phyloP scores from a whole-genome alignment of 305 asterid genomes.

The Nicotiana rustica region DNA sequence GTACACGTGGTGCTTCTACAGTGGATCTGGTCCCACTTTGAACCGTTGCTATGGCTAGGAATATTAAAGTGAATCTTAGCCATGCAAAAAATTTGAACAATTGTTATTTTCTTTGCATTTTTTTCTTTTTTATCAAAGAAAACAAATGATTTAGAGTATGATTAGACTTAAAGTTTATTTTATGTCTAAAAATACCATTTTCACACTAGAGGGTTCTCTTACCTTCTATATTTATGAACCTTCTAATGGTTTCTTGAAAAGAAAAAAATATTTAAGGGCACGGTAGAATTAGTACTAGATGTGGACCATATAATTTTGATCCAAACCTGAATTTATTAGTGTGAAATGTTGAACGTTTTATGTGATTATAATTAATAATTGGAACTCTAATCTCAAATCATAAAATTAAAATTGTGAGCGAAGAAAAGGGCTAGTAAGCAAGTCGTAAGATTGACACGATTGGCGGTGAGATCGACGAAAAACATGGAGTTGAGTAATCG shows the following conservation, averaged over 20 bases:
- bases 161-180: background rate
- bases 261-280: too few relatives aligned
- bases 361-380: too few relatives aligned
- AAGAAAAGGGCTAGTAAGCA: conserved; percentile 18
- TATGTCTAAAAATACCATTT: too few relatives aligned
- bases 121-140: background rate
- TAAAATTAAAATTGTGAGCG: background rate
- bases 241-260: too few relatives aligned
- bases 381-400: too few relatives aligned
- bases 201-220: background rate
- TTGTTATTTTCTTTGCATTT: background rate
- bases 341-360: too few relatives aligned
- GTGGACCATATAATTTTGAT: too few relatives aligned
- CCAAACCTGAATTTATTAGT: too few relatives aligned
- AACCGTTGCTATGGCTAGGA: background rate
- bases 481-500: background rate
- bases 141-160: background rate
- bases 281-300: too few relatives aligned
- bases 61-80: conserved; percentile 47
- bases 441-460: conserved; percentile 27
- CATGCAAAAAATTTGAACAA: conserved; percentile 51
- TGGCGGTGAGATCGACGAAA: conserved; percentile 23
- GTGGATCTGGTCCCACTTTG: conserved; percentile 40
- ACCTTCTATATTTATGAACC: background rate
- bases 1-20: conserved; percentile 51